Evolutionary conservation across 2,329 filamentous ascomycete genomes (phyloP).

Genomic region (Didymella glomerata): DNA sequence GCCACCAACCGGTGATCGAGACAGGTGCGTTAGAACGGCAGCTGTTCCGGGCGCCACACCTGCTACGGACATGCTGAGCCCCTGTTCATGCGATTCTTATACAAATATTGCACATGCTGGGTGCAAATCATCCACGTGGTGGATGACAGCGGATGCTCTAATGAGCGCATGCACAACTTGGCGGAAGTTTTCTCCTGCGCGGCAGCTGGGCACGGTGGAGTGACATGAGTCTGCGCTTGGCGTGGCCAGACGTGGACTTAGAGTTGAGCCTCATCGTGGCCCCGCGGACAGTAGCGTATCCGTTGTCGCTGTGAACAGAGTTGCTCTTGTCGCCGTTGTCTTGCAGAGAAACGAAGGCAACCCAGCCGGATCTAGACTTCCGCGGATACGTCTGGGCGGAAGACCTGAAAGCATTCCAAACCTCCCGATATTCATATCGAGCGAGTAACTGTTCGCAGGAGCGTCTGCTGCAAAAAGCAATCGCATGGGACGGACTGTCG

Average conservation of each 20-base stretch:
- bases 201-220: slow-evolving; percentile 11
- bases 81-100: slow-evolving; percentile 3
- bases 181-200: neutral
- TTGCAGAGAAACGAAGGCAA: slow-evolving; percentile 9
- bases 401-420: slow-evolving; percentile 13
- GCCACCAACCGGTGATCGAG: slow-evolving; percentile 16
- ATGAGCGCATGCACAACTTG: slow-evolving; percentile 12
- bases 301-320: slow-evolving; percentile 9
- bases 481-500: slow-evolving; percentile 4
- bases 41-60: slow-evolving; percentile 22
- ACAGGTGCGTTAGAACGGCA: slow-evolving; percentile 19
- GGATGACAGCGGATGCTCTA: slow-evolving; percentile 12
- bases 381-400: neutral
- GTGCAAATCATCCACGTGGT: slow-evolving; percentile 20
- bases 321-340: slow-evolving; percentile 6
- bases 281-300: slow-evolving; percentile 14
- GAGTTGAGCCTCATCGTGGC: slow-evolving; percentile 16
- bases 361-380: slow-evolving; percentile 19
- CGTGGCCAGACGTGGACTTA: slow-evolving; percentile 12
- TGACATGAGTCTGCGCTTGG: slow-evolving; percentile 8
- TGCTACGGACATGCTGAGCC: slow-evolving; percentile 3
- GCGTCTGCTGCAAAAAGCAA: slow-evolving; percentile 5
- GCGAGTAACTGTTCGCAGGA: slow-evolving; percentile 7
- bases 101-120: slow-evolving; percentile 5
- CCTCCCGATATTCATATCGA: neutral